Evolutionary conservation across 176 grass and related monocot genomes (phyloP).

Genomic region (Alloteropsis semialata): DNA sequence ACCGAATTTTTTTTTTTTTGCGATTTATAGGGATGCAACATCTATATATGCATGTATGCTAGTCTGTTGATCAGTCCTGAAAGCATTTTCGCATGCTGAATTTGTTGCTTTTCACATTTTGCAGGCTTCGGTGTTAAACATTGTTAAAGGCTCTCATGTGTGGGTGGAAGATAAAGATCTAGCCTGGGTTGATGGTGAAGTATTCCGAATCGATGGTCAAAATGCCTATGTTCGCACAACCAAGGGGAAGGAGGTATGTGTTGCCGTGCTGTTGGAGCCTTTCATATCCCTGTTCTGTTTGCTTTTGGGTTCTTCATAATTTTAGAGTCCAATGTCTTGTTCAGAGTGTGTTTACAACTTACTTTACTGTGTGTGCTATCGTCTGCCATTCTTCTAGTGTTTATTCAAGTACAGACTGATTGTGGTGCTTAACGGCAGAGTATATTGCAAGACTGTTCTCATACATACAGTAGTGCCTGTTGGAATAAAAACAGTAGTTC

Average conservation of each 20-base stretch:
- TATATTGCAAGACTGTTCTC: neutral
- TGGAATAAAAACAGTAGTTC: neutral
- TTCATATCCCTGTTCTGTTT: slow-evolving; percentile 10
- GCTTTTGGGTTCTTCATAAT: neutral
- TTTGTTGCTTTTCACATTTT: slow-evolving; percentile 18
- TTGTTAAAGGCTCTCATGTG: slow-evolving; percentile 86
- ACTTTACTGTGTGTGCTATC: neutral
- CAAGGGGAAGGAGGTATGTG: slow-evolving; percentile 79
- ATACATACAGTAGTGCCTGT: neutral
- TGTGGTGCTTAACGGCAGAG: neutral
- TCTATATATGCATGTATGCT: neutral
- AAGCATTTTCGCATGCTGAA: slow-evolving; percentile 12
- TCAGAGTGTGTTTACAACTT: neutral
- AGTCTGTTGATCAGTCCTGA: neutral
- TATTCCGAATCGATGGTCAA: slow-evolving; percentile 67
- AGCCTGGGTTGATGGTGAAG: slow-evolving; percentile 92
- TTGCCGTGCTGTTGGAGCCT: neutral
- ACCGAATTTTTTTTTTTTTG: slow-evolving; percentile 4
- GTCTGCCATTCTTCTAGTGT: slow-evolving; percentile 1
- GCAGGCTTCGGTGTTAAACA: slow-evolving; percentile 59
- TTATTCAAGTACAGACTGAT: slow-evolving; percentile 5
- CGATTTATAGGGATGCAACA: neutral
- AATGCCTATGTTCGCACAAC: slow-evolving; percentile 71
- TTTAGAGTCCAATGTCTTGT: slow-evolving; percentile 11
- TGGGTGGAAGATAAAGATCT: slow-evolving; percentile 81